Evolutionary conservation across 768 basidiomycete genomes (phyloP), one percentile per base, ranked within the genome.

Genomic region (Sarcodon sp.): DNA sequence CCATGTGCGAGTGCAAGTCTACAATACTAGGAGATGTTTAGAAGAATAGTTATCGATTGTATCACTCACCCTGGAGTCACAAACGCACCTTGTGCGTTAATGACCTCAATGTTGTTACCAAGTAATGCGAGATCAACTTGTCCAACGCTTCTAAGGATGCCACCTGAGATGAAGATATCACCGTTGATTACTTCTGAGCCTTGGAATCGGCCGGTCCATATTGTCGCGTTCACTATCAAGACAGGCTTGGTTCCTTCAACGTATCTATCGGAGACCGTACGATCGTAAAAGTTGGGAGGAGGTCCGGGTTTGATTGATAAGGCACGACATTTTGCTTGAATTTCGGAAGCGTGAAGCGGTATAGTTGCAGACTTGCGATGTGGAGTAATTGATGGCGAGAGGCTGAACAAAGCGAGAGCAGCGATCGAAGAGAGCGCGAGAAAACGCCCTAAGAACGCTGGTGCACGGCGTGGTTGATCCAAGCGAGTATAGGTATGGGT

Each of bases 171-270:
- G 0, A 81, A 63, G 3, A 90, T 59, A 46, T 80, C 77, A 0
- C 78, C 79, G n/a, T 64, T 63, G 8, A 82, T 52, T 7, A 80
- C 57, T 53, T 83, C 74, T 5, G 63, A 64, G 0, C 85, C 86
- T 33, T 73, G 65, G 7, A 69, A 53, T 6, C 65, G 61, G 0
- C 86, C 88, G 3, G 87, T 87, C 88, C 88, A 91, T 31, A 90
- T 72, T 5, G 74, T 78, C 9, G 79, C 85, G 58, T 90, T 87
- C 50, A 65, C 70, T 33, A 91, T 69, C 27, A 80, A 64, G 1
- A 71, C 67, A 1, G 79, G 59, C 3, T 56, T 57, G 1, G 85
- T 82, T 0, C 77, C 82, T 0, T 59, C 59, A 5, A 68, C 75
- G 51, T 68, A 75, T 31, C 81, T 68, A 55, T 84, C 80, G 12